Evolutionary conservation across 257 asterid genomes (phyloP), one percentile per base, ranked within the genome.

Genomic region (Solanum rostratum): DNA sequence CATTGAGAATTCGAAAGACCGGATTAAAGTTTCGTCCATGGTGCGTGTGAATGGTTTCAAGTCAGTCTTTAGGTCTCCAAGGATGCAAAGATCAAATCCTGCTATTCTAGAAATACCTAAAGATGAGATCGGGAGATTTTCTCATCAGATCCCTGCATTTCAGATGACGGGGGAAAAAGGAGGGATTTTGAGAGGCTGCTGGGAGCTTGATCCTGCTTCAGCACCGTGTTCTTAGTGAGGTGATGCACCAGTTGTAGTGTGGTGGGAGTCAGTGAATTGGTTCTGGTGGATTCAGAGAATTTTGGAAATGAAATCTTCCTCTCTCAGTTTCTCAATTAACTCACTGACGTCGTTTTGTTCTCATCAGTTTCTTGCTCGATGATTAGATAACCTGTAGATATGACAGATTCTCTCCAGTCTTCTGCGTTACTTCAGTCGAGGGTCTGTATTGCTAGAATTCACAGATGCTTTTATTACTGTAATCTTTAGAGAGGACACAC

Each of bases 161-260:
- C 78, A 18, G 79, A 53, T 86, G 15, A 83, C 85, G 7, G 63
- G 78, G 7, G 88, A 85, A 73, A 55, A 50, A 33, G 89, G 86
- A n/a, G 87, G 86, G 65, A 60, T 14, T 49, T 79, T 82, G 46
- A 68, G 41, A 52, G 87, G 91, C 50, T 68, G 74, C 43, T 87
- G 86, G 89, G 87, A 84, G 89, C 87, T 89, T 63, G 87, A 89
- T 84, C 79, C 68, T 50, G 88, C 88, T 33, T 85, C 92, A 46
- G 54, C 85, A 45, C 88, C 92, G 0, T 10, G 9, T 50, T 79
- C 30, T 37, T 52, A 20, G 70, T 54, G 3, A 71, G 80, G 57
- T 84, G 85, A 66, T 83, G 81, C 62, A 2, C 82, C 82, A 76
- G 41, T 76, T 24, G 54, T 76, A 76, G 41, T 49, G 62, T 30